phyloP scores from a whole-genome alignment of 306 rosid species.

The Rosa rugosa region DNA sequence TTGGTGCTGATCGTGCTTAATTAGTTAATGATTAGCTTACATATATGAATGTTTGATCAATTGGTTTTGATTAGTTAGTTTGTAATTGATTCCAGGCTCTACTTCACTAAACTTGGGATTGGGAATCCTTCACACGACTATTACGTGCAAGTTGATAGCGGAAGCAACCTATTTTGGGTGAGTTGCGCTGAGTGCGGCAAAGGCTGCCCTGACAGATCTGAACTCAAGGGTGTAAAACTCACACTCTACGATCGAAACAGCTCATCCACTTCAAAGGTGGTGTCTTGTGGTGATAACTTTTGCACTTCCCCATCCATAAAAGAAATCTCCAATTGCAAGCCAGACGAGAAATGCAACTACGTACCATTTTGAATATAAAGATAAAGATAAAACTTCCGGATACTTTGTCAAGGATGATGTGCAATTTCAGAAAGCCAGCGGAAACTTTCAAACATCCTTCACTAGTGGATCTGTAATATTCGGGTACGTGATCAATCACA shows the following conservation, averaged over 20 bases:
- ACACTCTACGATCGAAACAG: constrained; percentile 51
- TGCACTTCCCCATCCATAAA: constrained; percentile 30
- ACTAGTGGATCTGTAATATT: constrained; percentile 55
- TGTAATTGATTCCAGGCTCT: constrained; percentile 49
- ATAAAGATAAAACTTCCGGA: constrained; percentile 78
- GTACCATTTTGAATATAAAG: constrained; percentile 76
- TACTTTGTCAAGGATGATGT: constrained; percentile 69
- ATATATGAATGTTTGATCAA: background rate
- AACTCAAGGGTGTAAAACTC: constrained; percentile 72
- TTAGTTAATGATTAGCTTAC: no score
- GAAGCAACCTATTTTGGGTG: constrained; percentile 92
- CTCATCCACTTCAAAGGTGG: constrained; percentile 54
- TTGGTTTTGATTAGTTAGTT: background rate
- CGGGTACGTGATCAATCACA: constrained; percentile 54
- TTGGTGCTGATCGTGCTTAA: no score
- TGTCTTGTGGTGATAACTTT: constrained; percentile 60
- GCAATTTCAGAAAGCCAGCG: constrained; percentile 47
- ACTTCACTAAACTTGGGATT: constrained; percentile 68
- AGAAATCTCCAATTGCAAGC: constrained; percentile 34
- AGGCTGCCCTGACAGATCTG: constrained; percentile 65
- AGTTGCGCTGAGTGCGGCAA: constrained; percentile 63
- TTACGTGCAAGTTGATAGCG: constrained; percentile 91
- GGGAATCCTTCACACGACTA: constrained; percentile 76
- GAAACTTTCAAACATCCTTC: constrained; percentile 38
- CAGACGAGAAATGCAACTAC: constrained; percentile 50